Conservation (phyloP, 2,329 filamentous ascomycete species). For the Orbilia ellipsospora region DNA sequence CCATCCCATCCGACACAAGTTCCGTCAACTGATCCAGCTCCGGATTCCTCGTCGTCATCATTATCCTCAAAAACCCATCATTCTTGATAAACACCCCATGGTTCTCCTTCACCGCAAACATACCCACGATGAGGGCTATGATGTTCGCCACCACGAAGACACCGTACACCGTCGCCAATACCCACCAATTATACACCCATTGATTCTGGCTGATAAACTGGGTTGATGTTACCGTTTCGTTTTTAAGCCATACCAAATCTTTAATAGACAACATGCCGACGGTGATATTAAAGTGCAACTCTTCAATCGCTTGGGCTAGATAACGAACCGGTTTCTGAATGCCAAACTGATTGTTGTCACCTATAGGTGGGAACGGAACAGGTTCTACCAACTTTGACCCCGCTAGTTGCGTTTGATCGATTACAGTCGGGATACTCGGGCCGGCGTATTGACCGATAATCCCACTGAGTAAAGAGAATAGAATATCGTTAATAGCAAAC, state of each 20-base stretch:
- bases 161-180: conserved; percentile 13
- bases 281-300: conserved; percentile 23
- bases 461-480: conserved; percentile 12
- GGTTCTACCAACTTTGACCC: conserved; percentile 13
- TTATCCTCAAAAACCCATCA: conserved; percentile 16
- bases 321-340: conserved; percentile 68
- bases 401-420: conserved; percentile 12
- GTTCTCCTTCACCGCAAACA: conserved; percentile 15
- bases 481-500: conserved; percentile 15
- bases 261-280: conserved; percentile 21
- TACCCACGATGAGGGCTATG: conserved; percentile 1
- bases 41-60: conserved; percentile 26
- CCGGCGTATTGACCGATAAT: conserved; percentile 4
- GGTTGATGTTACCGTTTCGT: conserved; percentile 15
- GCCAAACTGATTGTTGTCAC: conserved; percentile 67
- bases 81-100: conserved; percentile 7
- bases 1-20: conserved; percentile 13
- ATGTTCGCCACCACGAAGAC: conserved; percentile 10
- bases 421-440: not conserved
- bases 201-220: conserved; percentile 10
- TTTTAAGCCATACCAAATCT: conserved; percentile 12
- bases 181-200: conserved; percentile 13
- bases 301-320: conserved; percentile 12
- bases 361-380: conserved; percentile 61
- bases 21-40: conserved; percentile 13